Evolutionary conservation across 306 rosid species (phyloP), one percentile per base, ranked within the genome.

Genomic region (Prunus mongolica): DNA sequence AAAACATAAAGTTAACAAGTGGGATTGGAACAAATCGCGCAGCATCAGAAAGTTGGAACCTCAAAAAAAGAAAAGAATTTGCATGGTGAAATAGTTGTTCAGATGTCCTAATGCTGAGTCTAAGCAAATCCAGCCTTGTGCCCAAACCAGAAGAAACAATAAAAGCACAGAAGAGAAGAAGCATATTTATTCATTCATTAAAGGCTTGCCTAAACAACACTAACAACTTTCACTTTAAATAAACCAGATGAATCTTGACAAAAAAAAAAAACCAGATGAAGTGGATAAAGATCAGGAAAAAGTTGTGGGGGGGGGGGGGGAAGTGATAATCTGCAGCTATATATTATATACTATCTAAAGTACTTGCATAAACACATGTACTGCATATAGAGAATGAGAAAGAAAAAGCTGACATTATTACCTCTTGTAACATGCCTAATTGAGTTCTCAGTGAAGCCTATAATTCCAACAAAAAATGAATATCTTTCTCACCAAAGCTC

Each of bases 371-470:
- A 19, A 55, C 27, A 55, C 61, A 55, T 55, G 25, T 19, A 55
- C 20, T 55, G 25, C 61, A 55, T 24, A 12, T 6, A 11, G 5
- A 25, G 9, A 16, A 22, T 4, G 8, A 16, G 24, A 13, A 28
- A n/a, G 6, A 19, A 47, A 12, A 30, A 9, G 44, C 19, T 30
- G 30, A 65, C 52, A 61, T 10, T 46, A 62, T 18, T 46, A 82
- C 82, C 85, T 67, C 67, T 72, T 50, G 60, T 14, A 67, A 67
- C 75, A 67, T 12, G 71, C 67, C 74, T 47, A 68, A 16, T 16
- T 13, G 44, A 46, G 54, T n/a, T 67, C 49, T 66, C 66, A 63
- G 60, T 10, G 71, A 16, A 16, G 57, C 16, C 30, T 54, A 32
- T 5, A 38, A 12, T 30, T 54, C 34, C 22, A 71, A 61, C 55